These are phyloP conservation scores for Rossbeevera mucosa DNA, from an alignment of 768 basidiomycete species.

Conservation along the genomic window DNA sequence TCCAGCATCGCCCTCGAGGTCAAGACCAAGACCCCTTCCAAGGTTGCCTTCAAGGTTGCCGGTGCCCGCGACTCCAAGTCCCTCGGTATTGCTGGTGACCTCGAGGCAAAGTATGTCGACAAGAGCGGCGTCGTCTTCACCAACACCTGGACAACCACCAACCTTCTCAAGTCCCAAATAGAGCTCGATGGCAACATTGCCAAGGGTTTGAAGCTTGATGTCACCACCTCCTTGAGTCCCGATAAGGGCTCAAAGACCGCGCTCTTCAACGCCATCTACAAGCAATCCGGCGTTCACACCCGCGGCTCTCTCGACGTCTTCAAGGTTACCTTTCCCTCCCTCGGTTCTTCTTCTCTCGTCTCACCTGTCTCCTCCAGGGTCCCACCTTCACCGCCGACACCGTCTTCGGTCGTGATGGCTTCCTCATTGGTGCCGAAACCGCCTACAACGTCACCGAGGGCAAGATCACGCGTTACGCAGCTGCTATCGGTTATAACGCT, in stretches of 20 bases:
- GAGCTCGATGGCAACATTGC: slow-evolving; percentile 98
- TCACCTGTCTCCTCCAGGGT: slow-evolving; percentile 50
- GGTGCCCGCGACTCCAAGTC: slow-evolving; percentile 78
- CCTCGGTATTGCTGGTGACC: slow-evolving; percentile 73
- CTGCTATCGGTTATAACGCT: slow-evolving; percentile 91
- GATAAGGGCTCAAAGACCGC: slow-evolving; percentile 86
- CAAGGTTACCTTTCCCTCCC: slow-evolving; percentile 56
- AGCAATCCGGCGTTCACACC: slow-evolving; percentile 93
- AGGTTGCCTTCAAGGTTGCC: slow-evolving; percentile 90
- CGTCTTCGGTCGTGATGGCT: slow-evolving; percentile 93
- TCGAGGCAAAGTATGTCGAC: slow-evolving; percentile 94
- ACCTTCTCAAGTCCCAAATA: slow-evolving; percentile 84
- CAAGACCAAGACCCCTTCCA: slow-evolving; percentile 85
- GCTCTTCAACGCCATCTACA: slow-evolving; percentile 80
- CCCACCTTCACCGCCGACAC: slow-evolving; percentile 96
- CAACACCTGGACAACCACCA: slow-evolving; percentile 92
- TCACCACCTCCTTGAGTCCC: slow-evolving; percentile 77
- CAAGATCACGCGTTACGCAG: slow-evolving; percentile 85
- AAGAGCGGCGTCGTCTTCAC: slow-evolving; percentile 93
- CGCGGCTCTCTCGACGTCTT: slow-evolving; percentile 88
- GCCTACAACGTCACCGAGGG: slow-evolving; percentile 96
- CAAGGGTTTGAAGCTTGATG: slow-evolving; percentile 94
- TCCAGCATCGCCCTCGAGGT: slow-evolving; percentile 68
- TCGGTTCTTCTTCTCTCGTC: not conserved
- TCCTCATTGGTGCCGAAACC: slow-evolving; percentile 94